These are phyloP conservation scores for Starmera stellimalicola DNA, from an alignment of 1,139 yeast genomes.

Conservation along the genomic window DNA sequence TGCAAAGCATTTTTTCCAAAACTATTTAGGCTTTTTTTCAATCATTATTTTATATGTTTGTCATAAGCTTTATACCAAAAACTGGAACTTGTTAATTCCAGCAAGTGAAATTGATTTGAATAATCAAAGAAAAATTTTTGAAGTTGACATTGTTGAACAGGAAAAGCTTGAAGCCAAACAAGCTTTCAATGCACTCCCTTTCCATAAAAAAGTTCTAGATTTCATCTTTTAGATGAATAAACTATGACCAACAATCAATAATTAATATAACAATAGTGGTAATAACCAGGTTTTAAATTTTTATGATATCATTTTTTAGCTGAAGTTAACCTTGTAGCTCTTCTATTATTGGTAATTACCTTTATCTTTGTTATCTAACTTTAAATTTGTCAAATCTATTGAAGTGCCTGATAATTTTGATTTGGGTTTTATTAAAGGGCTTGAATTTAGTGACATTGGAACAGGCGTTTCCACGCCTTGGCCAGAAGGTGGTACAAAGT, in stretches of 20 bases:
- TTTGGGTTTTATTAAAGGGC: conserved; percentile 6
- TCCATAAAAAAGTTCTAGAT: conserved; percentile 3
- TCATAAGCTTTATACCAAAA: conserved; percentile 34
- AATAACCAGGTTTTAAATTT: too few relatives aligned
- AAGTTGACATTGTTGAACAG: conserved; percentile 19
- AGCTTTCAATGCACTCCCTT: conserved; percentile 5
- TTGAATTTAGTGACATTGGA: conserved; percentile 4
- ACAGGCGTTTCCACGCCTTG: conserved; percentile 18
- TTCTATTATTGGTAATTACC: too few relatives aligned
- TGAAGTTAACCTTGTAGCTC: too few relatives aligned
- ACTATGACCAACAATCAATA: background rate
- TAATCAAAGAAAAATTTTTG: conserved; percentile 39
- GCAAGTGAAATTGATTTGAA: conserved; percentile 38
- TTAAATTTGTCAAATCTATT: background rate
- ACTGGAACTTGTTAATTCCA: conserved; percentile 23
- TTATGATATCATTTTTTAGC: too few relatives aligned
- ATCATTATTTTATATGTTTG: conserved; percentile 32
- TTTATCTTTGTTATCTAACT: background rate
- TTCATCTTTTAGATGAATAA: conserved; percentile 4
- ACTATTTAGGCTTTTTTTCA: conserved; percentile 42
- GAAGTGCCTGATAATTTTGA: background rate
- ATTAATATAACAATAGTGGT: too few relatives aligned
- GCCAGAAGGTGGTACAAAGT: conserved; percentile 17
- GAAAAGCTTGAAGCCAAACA: conserved; percentile 9
- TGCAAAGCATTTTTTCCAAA: conserved; percentile 33